Percentiles rank a stretch among this genome's conserved stretches.
These are phyloP conservation scores for Pichia californica DNA, from an alignment of 805 yeast genomes.

Conservation along the genomic window DNA sequence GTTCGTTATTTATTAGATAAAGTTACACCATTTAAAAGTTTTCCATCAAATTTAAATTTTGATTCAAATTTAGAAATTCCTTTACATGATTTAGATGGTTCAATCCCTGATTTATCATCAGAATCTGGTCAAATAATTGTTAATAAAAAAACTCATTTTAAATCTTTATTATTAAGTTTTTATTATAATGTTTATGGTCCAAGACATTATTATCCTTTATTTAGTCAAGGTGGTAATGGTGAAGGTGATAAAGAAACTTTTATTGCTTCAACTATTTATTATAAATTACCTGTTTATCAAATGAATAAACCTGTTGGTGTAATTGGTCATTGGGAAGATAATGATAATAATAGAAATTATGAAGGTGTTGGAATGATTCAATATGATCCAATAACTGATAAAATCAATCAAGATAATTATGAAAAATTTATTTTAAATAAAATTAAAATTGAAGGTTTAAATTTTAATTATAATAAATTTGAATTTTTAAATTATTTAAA, in stretches of 20 bases:
- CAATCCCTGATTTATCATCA: conserved; percentile 48
- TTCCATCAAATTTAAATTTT: conserved; percentile 10
- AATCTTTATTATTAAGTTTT: conserved; percentile 40
- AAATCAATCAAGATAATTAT: conserved; percentile 17
- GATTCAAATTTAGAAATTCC: conserved; percentile 28
- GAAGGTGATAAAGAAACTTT: conserved; percentile 60
- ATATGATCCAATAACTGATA: conserved; percentile 41
- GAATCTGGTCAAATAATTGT: conserved; percentile 52
- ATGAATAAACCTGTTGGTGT: conserved; percentile 44
- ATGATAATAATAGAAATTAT: too few relatives aligned
- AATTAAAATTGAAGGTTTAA: background rate
- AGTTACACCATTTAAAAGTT: conserved; percentile 20
- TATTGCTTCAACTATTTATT: conserved; percentile 44
- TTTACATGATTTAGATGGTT: conserved; percentile 45
- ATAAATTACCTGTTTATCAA: conserved; percentile 40
- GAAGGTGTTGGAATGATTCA: conserved; percentile 55
- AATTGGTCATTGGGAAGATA: conserved; percentile 37
- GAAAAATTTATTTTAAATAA: conserved; percentile 12
- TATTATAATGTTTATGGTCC: conserved; percentile 52
- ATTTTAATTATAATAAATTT: conserved; percentile 10
- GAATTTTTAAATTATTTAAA: conserved; percentile 20
- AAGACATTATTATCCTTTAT: conserved; percentile 37
- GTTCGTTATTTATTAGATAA: conserved; percentile 28
- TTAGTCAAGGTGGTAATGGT: conserved; percentile 43
- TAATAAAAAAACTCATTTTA: conserved; percentile 42